A percentile compares a stretch with the other conserved stretches of the same genome.
Conservation (phyloP, 129 eudicot species). For the Gnaphalium uliginosum region DNA sequence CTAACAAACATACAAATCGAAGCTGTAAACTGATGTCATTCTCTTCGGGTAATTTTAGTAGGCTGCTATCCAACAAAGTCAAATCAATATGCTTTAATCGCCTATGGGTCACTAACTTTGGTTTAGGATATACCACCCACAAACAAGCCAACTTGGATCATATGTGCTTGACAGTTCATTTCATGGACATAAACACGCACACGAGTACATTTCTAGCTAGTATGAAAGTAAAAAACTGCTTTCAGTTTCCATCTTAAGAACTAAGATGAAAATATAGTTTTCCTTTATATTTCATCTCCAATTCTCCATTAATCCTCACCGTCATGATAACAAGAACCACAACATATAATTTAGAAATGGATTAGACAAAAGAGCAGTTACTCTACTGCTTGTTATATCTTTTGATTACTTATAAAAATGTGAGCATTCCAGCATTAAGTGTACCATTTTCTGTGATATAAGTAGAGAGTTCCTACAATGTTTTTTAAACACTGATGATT, state of each 20-base stretch:
- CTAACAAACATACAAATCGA: background rate
- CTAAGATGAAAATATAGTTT: background rate
- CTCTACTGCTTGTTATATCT: background rate
- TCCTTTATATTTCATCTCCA: background rate
- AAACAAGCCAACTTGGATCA: background rate
- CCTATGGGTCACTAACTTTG: background rate
- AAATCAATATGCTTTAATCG: background rate
- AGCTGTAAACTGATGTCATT: background rate
- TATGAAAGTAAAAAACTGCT: background rate
- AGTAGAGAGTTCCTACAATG: background rate
- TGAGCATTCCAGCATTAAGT: background rate
- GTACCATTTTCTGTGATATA: conserved; percentile 1
- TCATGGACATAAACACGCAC: background rate
- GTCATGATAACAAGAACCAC: background rate
- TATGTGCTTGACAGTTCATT: background rate
- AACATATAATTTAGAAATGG: background rate
- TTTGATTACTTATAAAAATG: background rate
- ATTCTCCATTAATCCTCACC: background rate
- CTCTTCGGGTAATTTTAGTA: background rate
- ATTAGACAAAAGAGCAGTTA: background rate
- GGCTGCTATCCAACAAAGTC: conserved; percentile 10
- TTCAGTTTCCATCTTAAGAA: conserved; percentile 6
- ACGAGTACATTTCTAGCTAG: background rate
- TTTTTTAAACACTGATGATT: background rate
- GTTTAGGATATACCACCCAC: background rate